Percentiles rank a stretch among this genome's conserved stretches.
phyloP scores from a whole-genome alignment of 371 early-diverging fungal species.

The Mucor piriformis region DNA sequence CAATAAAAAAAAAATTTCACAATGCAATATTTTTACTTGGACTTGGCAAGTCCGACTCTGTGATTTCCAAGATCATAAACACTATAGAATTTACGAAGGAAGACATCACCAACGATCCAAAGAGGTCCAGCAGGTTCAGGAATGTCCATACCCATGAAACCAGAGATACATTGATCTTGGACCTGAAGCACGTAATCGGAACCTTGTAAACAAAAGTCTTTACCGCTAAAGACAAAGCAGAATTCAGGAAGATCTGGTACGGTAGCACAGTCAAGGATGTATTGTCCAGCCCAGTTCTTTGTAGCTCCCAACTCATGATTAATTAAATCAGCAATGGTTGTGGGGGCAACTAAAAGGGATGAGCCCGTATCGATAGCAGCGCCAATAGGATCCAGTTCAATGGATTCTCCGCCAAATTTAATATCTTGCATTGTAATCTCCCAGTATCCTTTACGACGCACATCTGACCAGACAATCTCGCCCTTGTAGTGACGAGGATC shows the following conservation, averaged over 20 bases:
- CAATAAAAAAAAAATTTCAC: slow-evolving; percentile 75
- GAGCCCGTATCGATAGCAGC: slow-evolving; percentile 87
- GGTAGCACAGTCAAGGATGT: slow-evolving; percentile 74
- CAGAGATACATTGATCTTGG: slow-evolving; percentile 83
- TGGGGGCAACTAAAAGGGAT: slow-evolving; percentile 79
- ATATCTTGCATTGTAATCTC: slow-evolving; percentile 82
- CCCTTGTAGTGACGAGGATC: slow-evolving; percentile 75
- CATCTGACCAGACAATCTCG: slow-evolving; percentile 77
- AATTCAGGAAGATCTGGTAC: slow-evolving; percentile 76
- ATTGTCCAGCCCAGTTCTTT: slow-evolving; percentile 90
- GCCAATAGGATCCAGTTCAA: slow-evolving; percentile 61
- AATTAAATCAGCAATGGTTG: slow-evolving; percentile 77
- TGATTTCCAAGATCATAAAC: slow-evolving; percentile 85
- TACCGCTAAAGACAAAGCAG: slow-evolving; percentile 74
- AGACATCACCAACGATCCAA: slow-evolving; percentile 89
- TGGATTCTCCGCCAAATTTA: slow-evolving; percentile 67
- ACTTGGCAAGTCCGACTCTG: slow-evolving; percentile 73
- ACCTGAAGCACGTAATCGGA: slow-evolving; percentile 85
- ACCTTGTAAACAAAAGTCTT: slow-evolving; percentile 51
- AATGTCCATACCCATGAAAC: slow-evolving; percentile 92
- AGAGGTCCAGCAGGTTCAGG: slow-evolving; percentile 71
- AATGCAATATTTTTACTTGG: slow-evolving; percentile 1
- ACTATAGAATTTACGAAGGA: slow-evolving; percentile 88
- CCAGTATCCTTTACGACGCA: slow-evolving; percentile 93
- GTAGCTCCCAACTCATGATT: slow-evolving; percentile 87